Base-by-base conservation (phyloP, 805 yeast genomes). In the Wickerhamomyces strasburgensis region DNA sequence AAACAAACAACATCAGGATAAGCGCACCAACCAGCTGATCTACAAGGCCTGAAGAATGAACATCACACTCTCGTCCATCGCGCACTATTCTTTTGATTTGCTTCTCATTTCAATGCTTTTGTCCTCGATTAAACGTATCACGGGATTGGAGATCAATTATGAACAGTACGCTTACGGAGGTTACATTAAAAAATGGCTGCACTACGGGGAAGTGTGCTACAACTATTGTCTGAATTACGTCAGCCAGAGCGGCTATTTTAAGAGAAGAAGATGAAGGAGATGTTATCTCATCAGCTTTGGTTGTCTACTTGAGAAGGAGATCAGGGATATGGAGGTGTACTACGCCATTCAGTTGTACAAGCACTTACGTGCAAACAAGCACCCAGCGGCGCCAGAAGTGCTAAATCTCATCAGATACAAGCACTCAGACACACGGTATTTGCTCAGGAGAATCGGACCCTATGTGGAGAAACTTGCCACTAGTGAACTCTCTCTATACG, bases 51-150 rank as follows among this genome's bases (percentile, higher is more conserved):
- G n/a, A n/a, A n/a, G n/a, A n/a, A 31, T 35, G 19, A 16, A 26
- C 35, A 4, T 18, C 14, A 14, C 16, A 6, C 18, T 9, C 25
- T 40, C 28, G 87, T 88, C 3, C 75, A 68, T 80, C 38, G 58
- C 83, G 9, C 96, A 87, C 60, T 75, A 76, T 49, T 74, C 90
- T 0, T 52, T 87, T 38, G 97, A 89, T 55, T 70, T 88, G 44
- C 75, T 89, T 3, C 66, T 89, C 40, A 65, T 86, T 7, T 84
- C 96, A 3, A 76, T 93, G 57, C 67, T 89, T 11, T 64, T 90
- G 30, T 96, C 97, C 0, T 95, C 95, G 3, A 72, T 89, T 36
- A 82, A 86, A 56, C 73, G 87, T 44, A 79, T 84, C 44, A 84
- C 96, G 0, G 97, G 97, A 0, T 66, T 80, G 32, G 73, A 72